Evolutionary conservation across 2,329 filamentous ascomycete species (phyloP).

Genomic region (Calonectria pteridis): DNA sequence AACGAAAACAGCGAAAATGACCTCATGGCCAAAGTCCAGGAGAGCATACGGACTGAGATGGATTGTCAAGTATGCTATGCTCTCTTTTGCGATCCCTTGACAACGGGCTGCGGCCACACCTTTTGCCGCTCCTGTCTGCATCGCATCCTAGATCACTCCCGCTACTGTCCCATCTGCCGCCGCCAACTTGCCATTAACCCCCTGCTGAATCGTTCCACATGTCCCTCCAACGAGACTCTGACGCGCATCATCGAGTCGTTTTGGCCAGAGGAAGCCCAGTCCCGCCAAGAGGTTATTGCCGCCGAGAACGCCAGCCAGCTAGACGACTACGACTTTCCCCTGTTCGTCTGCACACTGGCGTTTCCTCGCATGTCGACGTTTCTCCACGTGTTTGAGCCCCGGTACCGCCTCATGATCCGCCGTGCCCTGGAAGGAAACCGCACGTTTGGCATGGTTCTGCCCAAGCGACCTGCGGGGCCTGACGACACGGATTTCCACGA

Average conservation of each 20-base stretch:
- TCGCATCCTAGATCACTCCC: slow-evolving; percentile 81
- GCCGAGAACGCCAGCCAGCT: slow-evolving; percentile 68
- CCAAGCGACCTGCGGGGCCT: slow-evolving; percentile 63
- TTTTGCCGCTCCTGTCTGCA: slow-evolving; percentile 86
- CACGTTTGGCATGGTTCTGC: slow-evolving; percentile 88
- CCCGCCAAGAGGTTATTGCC: slow-evolving; percentile 67
- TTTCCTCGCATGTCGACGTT: slow-evolving; percentile 89
- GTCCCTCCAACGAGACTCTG: slow-evolving; percentile 73
- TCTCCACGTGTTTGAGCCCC: slow-evolving; percentile 91
- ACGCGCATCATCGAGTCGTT: slow-evolving; percentile 73
- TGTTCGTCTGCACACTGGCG: slow-evolving; percentile 86
- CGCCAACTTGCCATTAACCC: slow-evolving; percentile 68
- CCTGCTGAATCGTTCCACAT: slow-evolving; percentile 54
- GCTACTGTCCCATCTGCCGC: slow-evolving; percentile 85
- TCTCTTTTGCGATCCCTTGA: slow-evolving; percentile 84
- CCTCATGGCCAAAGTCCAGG: slow-evolving; percentile 67
- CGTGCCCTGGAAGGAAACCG: slow-evolving; percentile 79
- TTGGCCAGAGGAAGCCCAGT: slow-evolving; percentile 75
- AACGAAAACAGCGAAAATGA: slow-evolving; percentile 40
- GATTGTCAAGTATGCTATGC: slow-evolving; percentile 93
- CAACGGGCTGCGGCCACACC: slow-evolving; percentile 89
- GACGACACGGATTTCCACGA: slow-evolving; percentile 68
- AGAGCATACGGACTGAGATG: slow-evolving; percentile 75
- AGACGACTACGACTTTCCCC: slow-evolving; percentile 71
- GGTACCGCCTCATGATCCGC: slow-evolving; percentile 90